A percentile compares a stretch with the other conserved stretches of the same genome.
These are phyloP conservation scores for Hypoxylon subgilvum DNA, from an alignment of 495 filamentous ascomycete genomes.

Conservation along the genomic window DNA sequence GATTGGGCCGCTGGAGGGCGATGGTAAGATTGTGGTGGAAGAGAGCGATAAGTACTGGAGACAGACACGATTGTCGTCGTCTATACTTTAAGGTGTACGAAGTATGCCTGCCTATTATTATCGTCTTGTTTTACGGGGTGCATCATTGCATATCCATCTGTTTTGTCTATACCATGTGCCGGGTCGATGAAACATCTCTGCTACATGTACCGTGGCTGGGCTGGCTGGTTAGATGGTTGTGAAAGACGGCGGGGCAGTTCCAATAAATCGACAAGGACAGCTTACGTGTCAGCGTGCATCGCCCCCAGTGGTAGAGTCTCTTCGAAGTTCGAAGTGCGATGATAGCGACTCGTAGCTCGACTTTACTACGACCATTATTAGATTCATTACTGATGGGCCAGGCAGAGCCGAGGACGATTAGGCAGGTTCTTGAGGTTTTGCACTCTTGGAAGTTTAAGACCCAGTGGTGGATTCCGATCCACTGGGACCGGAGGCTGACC, in stretches of 20 bases:
- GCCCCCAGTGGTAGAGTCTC: no score
- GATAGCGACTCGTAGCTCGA: no score
- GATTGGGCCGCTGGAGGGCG: slow-evolving; percentile 53
- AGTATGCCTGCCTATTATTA: no score
- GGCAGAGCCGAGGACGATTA: no score
- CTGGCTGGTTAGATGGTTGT: neutral
- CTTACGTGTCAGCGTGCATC: neutral
- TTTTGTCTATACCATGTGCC: slow-evolving; percentile 4
- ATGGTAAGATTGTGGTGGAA: slow-evolving; percentile 52
- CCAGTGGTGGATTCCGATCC: no score
- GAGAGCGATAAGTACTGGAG: slow-evolving; percentile 57
- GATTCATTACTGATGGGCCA: no score
- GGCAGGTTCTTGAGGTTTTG: no score
- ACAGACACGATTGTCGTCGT: slow-evolving; percentile 30
- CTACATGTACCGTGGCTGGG: neutral
- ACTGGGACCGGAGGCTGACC: no score
- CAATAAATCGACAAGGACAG: neutral
- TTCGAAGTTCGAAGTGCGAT: no score
- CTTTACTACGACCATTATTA: no score
- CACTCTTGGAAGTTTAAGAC: no score
- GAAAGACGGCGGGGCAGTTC: neutral
- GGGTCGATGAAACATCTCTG: slow-evolving; percentile 16
- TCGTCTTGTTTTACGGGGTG: neutral
- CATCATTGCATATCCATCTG: slow-evolving; percentile 11
- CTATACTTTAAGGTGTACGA: neutral